These are phyloP conservation scores for Barnettozyma botsteinii DNA, from an alignment of 805 yeast species.

Conservation along the genomic window DNA sequence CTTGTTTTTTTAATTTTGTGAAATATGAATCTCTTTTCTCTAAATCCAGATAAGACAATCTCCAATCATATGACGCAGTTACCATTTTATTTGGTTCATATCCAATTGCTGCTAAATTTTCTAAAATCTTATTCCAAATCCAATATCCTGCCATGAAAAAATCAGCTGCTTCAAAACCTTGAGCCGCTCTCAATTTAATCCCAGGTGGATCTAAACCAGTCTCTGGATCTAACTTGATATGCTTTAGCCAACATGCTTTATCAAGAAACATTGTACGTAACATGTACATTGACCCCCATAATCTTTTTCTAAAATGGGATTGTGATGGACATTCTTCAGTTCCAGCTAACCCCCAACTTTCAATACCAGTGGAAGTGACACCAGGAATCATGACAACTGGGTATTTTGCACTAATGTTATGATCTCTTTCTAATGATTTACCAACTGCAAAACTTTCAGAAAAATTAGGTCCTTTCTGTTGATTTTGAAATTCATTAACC, in stretches of 20 bases:
- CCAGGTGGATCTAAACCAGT: conserved; percentile 93
- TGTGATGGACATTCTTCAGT: conserved; percentile 76
- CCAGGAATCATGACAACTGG: conserved; percentile 96
- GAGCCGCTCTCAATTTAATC: conserved; percentile 79
- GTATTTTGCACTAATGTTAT: conserved; percentile 49
- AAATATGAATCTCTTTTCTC: conserved; percentile 87
- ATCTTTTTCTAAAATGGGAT: conserved; percentile 79
- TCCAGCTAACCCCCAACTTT: conserved; percentile 83
- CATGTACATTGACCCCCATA: conserved; percentile 98
- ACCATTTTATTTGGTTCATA: conserved; percentile 88
- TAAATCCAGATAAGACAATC: conserved; percentile 81
- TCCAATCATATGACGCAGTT: conserved; percentile 95
- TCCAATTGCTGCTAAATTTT: conserved; percentile 89
- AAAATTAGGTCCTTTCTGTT: conserved; percentile 35
- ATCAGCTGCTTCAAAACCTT: conserved; percentile 95
- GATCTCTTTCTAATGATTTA: conserved; percentile 45
- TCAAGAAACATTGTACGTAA: conserved; percentile 85
- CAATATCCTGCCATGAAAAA: conserved; percentile 96
- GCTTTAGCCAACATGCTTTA: conserved; percentile 90
- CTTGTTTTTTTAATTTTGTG: conserved; percentile 61
- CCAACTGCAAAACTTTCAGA: conserved; percentile 91
- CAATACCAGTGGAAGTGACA: conserved; percentile 90
- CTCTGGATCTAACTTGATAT: conserved; percentile 79
- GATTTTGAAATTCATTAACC: conserved; percentile 42
- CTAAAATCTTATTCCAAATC: conserved; percentile 97